Conservation (phyloP, 192 early-diverging fungal species). For the Umbelopsis sp. region DNA sequence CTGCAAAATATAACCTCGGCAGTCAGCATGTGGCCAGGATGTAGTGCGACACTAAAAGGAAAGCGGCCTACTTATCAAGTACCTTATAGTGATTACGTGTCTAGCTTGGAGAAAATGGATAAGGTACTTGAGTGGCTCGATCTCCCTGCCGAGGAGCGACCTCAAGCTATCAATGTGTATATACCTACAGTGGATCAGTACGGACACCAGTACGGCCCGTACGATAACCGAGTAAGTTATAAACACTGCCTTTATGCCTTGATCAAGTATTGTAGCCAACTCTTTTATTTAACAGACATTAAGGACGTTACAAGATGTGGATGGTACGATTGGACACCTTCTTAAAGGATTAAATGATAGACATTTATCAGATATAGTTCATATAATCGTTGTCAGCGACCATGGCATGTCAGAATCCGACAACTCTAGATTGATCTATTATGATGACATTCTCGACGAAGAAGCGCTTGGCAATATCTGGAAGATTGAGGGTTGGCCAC, state of each 20-base stretch:
- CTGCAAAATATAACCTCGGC: constrained; percentile 69
- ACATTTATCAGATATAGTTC: constrained; percentile 67
- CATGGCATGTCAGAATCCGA: constrained; percentile 82
- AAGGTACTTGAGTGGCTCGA: constrained; percentile 79
- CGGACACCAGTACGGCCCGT: constrained; percentile 76
- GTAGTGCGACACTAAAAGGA: constrained; percentile 59
- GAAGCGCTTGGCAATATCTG: constrained; percentile 46
- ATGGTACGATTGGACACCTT: constrained; percentile 63
- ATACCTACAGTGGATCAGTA: constrained; percentile 77
- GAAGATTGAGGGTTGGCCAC: constrained; percentile 59
- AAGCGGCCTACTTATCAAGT: constrained; percentile 70
- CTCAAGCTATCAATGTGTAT: constrained; percentile 77
- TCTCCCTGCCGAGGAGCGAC: constrained; percentile 68
- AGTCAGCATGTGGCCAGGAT: constrained; percentile 91
- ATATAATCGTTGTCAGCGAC: constrained; percentile 73
- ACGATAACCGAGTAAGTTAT: constrained; percentile 61
- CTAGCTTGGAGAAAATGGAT: constrained; percentile 60
- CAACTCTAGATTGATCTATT: constrained; percentile 61
- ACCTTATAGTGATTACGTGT: constrained; percentile 49
- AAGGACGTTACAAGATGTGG: constrained; percentile 50
- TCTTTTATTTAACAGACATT: constrained; percentile 23
- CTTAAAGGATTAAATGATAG: constrained; percentile 55
- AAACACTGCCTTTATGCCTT: constrained; percentile 7
- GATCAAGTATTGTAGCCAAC: constrained; percentile 11
- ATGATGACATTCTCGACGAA: constrained; percentile 62